Base-by-base conservation (phyloP, 768 basidiomycete genomes). In the Lepiota venenata region DNA sequence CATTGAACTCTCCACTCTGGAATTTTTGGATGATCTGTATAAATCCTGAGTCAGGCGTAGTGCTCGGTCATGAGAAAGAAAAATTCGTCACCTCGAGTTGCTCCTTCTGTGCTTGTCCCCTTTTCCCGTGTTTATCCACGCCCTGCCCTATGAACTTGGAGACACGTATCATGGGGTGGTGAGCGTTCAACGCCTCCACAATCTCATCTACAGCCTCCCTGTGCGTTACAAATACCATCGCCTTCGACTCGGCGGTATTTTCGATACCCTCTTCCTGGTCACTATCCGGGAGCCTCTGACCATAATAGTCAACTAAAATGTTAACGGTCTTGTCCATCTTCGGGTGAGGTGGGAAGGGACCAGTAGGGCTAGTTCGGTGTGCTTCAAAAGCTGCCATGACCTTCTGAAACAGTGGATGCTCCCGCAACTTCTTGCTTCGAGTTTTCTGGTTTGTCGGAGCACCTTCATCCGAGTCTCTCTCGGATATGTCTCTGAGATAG, bases 221-320 rank as follows among this genome's bases (percentile, higher is more conserved):
- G 67, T 82, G 95, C n/a, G 89, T 87, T 49, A 88, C 88, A 65
- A 98, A 99, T 15, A 99, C 91, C 88, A 98, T 99, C 16, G 87
- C 91, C 57, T 86, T 80, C 1, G 92, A 92, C 43, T 81, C 43
- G 79, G 88, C 56, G 62, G 25, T 66, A 6, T 69, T 66, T 10
- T 63, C 63, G 4, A 57, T 58, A 7, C 57, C 61, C 47, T 67
- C 70, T 12, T 69, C 73, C 22, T 61, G 65, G 11, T 66, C 76
- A 16, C 70, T 69, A 6, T 78, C 76, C n/a, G 69, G 69, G 43
- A 78, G 63, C 45, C 71, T 71, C 53, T 81, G 72, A 3, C 78
- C 80, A 64, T 98, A 97, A 68, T 97, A 89, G 41, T 91, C 81
- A 15, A 95, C 69, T 5, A 93, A 72, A 25, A 98, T 73, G 2